phyloP scores from a whole-genome alignment of 1,139 yeast genomes.

The Yamadazyma conglobata region DNA sequence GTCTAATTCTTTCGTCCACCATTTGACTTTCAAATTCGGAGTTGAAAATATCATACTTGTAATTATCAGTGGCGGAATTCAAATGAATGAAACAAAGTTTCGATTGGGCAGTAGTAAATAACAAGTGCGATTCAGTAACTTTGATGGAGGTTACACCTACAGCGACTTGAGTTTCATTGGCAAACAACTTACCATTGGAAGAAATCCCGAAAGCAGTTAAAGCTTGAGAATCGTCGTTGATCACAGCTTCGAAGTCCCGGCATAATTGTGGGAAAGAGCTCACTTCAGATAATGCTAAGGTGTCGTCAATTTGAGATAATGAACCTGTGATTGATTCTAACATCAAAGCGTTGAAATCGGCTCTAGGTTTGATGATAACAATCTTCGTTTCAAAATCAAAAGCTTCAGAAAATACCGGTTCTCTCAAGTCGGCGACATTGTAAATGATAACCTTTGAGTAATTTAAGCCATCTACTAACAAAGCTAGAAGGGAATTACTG shows the following conservation, averaged over 20 bases:
- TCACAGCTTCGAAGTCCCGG: slow-evolving; percentile 54
- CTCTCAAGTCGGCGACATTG: slow-evolving; percentile 37
- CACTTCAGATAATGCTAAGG: slow-evolving; percentile 25
- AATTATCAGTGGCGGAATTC: slow-evolving; percentile 33
- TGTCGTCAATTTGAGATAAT: slow-evolving; percentile 40
- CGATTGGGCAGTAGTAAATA: slow-evolving; percentile 88
- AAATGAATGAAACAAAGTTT: slow-evolving; percentile 80
- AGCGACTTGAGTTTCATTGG: slow-evolving; percentile 59
- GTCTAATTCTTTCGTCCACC: slow-evolving; percentile 80
- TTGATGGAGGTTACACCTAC: slow-evolving; percentile 80
- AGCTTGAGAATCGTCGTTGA: slow-evolving; percentile 25
- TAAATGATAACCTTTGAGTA: slow-evolving; percentile 50
- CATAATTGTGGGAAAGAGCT: slow-evolving; percentile 68
- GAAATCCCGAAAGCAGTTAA: slow-evolving; percentile 67
- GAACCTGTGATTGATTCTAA: slow-evolving; percentile 66
- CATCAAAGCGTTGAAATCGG: slow-evolving; percentile 51
- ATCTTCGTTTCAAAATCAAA: slow-evolving; percentile 48
- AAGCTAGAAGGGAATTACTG: slow-evolving; percentile 47
- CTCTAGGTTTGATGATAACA: slow-evolving; percentile 53
- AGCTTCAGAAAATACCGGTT: slow-evolving; percentile 39
- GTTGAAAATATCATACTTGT: slow-evolving; percentile 23
- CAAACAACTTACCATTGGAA: slow-evolving; percentile 68
- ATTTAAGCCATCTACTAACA: slow-evolving; percentile 51
- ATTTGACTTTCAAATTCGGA: slow-evolving; percentile 15
- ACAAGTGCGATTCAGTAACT: slow-evolving; percentile 66